These are phyloP conservation scores for Trichosporon coremiiforme DNA, from an alignment of 1,284 basidiomycete species.

Conservation along the genomic window DNA sequence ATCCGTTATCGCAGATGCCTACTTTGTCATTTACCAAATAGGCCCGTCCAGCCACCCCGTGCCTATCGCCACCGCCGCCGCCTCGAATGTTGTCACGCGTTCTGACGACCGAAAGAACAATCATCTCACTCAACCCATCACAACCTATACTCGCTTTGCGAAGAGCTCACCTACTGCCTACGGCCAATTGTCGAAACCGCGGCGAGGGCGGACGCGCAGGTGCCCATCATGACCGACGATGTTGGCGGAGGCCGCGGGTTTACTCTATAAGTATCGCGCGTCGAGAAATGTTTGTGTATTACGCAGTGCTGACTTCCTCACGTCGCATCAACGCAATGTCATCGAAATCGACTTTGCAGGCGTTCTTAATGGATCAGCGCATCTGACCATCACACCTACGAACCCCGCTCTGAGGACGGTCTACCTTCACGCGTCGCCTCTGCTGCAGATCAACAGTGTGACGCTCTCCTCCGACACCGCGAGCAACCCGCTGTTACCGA, in stretches of 20 bases:
- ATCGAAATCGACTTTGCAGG: slow-evolving; percentile 54
- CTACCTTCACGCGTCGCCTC: slow-evolving; percentile 52
- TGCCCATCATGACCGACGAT: slow-evolving; percentile 33
- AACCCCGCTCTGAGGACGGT: slow-evolving; percentile 49
- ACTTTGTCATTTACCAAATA: background rate
- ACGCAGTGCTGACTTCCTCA: slow-evolving; percentile 28
- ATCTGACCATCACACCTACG: slow-evolving; percentile 52
- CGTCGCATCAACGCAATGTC: slow-evolving; percentile 52
- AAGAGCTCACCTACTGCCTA: slow-evolving; percentile 6
- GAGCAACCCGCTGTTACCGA: slow-evolving; percentile 60
- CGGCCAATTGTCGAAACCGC: slow-evolving; percentile 8
- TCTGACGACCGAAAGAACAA: background rate
- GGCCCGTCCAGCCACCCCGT: background rate
- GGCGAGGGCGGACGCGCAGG: slow-evolving; percentile 21
- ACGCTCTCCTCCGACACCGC: slow-evolving; percentile 51
- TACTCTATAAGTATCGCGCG: slow-evolving; percentile 31
- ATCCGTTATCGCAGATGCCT: slow-evolving; percentile 11
- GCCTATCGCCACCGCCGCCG: background rate
- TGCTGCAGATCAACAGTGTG: slow-evolving; percentile 48
- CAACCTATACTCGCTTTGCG: slow-evolving; percentile 4
- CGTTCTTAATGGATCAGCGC: slow-evolving; percentile 47
- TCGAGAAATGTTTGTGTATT: background rate
- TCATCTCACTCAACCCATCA: background rate
- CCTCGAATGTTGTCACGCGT: slow-evolving; percentile 14
- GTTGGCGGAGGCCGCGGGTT: slow-evolving; percentile 32